Percentiles rank a stretch among this genome's conserved stretches.
phyloP scores from a whole-genome alignment of 257 asterid species.

The Osmanthus fragrans region DNA sequence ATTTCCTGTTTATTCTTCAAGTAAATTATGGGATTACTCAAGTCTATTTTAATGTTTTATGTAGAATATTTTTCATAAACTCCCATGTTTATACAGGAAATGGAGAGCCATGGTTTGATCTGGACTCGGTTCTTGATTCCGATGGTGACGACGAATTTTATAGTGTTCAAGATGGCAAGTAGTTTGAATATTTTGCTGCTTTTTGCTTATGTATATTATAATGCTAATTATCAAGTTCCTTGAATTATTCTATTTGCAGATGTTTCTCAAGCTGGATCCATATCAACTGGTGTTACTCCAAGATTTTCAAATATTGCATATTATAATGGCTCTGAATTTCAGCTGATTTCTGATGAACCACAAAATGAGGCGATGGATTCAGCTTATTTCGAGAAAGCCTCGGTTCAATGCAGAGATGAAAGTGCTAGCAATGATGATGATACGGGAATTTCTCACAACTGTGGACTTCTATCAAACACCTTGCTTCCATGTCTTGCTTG shows the following conservation, averaged over 20 bases:
- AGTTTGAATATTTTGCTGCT: not conserved
- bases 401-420: constrained; percentile 30
- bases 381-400: constrained; percentile 25
- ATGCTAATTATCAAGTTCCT: not conserved
- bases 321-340: constrained; percentile 40
- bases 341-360: constrained; percentile 39
- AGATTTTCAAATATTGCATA: constrained; percentile 53
- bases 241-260: constrained; percentile 47
- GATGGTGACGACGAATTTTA: constrained; percentile 84
- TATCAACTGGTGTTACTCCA: constrained; percentile 75
- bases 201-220: not conserved
- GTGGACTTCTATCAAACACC: constrained; percentile 67
- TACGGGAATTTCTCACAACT: constrained; percentile 43
- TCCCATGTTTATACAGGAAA: constrained; percentile 47
- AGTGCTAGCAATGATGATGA: constrained; percentile 39
- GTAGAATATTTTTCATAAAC: not conserved
- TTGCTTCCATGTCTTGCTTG: constrained; percentile 84
- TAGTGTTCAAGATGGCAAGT: constrained; percentile 90
- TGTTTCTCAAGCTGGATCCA: constrained; percentile 77
- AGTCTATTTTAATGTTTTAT: not conserved
- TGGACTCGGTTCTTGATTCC: constrained; percentile 64
- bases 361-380: constrained; percentile 44
- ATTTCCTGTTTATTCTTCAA: not conserved
- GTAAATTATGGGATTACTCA: not conserved
- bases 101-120: constrained; percentile 79